A percentile compares a stretch with the other conserved stretches of the same genome.
Conservation (phyloP, 2,329 filamentous ascomycete genomes). For the Fusarium hostae region DNA sequence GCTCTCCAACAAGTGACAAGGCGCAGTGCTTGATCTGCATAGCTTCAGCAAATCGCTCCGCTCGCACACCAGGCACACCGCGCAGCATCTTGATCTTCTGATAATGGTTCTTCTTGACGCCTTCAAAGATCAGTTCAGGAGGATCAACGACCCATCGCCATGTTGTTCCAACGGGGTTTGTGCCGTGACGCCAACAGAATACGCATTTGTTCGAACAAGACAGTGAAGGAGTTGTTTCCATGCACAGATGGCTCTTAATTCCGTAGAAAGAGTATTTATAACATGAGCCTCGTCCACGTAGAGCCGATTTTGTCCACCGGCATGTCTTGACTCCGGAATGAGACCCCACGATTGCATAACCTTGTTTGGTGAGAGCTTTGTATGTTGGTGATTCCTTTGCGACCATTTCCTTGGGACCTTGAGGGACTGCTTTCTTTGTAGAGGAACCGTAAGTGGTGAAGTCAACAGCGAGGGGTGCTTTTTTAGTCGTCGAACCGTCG, state of each 20-base stretch:
- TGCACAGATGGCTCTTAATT: conserved; percentile 95
- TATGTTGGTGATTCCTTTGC: conserved; percentile 91
- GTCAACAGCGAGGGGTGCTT: conserved; percentile 77
- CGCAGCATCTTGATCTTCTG: conserved; percentile 98
- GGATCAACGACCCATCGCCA: conserved; percentile 97
- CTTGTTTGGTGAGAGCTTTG: conserved; percentile 90
- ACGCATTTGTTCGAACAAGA: conserved; percentile 99
- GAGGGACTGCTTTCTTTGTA: conserved; percentile 56
- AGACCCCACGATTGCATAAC: conserved; percentile 93
- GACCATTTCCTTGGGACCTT: conserved; percentile 87
- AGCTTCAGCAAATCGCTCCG: conserved; percentile 91
- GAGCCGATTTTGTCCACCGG: conserved; percentile 96
- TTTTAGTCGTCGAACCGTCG: conserved; percentile 45
- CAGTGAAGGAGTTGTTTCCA: conserved; percentile 96
- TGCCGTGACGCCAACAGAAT: conserved; percentile 98
- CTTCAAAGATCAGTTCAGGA: conserved; percentile 87
- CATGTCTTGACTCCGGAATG: conserved; percentile 98
- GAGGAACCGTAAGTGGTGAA: conserved; percentile 79
- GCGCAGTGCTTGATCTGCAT: conserved; percentile 95
- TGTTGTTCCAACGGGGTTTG: conserved; percentile 94
- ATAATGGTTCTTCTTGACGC: conserved; percentile 92
- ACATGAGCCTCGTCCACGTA: conserved; percentile 92
- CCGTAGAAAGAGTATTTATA: conserved; percentile 99
- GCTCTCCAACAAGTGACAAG: conserved; percentile 90
- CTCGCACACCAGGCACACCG: conserved; percentile 90